These are phyloP conservation scores for Nicotiana attenuata DNA, from an alignment of 257 asterid species.

Conservation along the genomic window DNA sequence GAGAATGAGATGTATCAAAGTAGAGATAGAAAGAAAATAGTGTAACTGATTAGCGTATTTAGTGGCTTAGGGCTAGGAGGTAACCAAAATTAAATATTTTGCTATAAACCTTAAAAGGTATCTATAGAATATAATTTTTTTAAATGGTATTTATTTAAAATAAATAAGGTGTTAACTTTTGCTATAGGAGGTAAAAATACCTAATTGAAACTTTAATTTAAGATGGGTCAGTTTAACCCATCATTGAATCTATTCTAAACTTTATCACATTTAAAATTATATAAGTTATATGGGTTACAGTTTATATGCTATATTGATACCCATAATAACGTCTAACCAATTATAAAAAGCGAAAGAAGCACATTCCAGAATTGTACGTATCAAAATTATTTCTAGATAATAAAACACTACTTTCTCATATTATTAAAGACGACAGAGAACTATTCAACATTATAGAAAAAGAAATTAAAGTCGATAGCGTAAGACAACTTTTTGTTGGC, in stretches of 20 bases:
- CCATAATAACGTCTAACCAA: background rate
- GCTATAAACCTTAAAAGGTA: too few relatives aligned
- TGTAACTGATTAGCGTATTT: too few relatives aligned
- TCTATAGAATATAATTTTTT: too few relatives aligned
- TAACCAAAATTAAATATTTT: too few relatives aligned
- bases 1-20: too few relatives aligned
- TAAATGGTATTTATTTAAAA: too few relatives aligned
- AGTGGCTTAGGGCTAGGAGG: too few relatives aligned
- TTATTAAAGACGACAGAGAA: background rate
- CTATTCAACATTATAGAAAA: background rate
- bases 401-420: background rate
- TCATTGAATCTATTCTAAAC: background rate
- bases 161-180: too few relatives aligned
- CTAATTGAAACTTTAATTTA: too few relatives aligned
- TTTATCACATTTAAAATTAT: background rate
- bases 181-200: too few relatives aligned
- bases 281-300: background rate
- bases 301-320: background rate
- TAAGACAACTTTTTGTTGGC: background rate
- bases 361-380: constrained; percentile 4
- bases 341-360: constrained; percentile 6
- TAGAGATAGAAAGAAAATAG: too few relatives aligned
- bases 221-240: background rate
- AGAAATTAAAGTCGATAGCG: background rate
- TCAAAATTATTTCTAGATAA: background rate